phyloP scores from a whole-genome alignment of 2,329 filamentous ascomycete species.

The Clonostachys chloroleuca region DNA sequence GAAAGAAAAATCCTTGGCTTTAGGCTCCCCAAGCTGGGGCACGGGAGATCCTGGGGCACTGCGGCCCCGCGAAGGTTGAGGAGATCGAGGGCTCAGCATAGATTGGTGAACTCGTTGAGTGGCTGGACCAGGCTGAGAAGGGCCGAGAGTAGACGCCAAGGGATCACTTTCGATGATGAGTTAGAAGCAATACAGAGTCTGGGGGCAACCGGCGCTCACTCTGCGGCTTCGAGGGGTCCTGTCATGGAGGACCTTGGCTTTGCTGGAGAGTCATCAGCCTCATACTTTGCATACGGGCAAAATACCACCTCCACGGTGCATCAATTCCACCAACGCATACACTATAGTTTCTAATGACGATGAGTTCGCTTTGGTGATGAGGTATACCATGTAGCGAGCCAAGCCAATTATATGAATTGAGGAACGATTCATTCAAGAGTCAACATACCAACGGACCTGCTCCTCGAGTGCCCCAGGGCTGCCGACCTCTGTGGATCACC shows the following conservation, averaged over 20 bases:
- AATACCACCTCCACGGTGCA: too few relatives aligned
- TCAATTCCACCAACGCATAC: too few relatives aligned
- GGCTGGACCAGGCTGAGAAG: constrained; percentile 12
- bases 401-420: too few relatives aligned
- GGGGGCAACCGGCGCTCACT: constrained; percentile 46
- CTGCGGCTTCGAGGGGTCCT: constrained; percentile 71
- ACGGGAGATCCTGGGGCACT: constrained; percentile 13
- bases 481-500: too few relatives aligned
- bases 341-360: too few relatives aligned
- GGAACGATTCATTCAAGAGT: too few relatives aligned
- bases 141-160: constrained; percentile 21
- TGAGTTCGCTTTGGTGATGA: too few relatives aligned
- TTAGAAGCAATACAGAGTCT: background rate
- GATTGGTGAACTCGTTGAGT: constrained; percentile 1
- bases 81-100: constrained; percentile 7
- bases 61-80: background rate
- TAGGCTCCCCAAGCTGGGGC: constrained; percentile 19
- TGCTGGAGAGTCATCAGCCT: too few relatives aligned
- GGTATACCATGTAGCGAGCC: too few relatives aligned
- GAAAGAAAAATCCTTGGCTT: constrained; percentile 69
- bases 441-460: too few relatives aligned
- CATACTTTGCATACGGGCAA: too few relatives aligned
- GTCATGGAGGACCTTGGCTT: constrained; percentile 59
- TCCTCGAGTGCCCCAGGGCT: too few relatives aligned
- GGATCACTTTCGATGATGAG: background rate